Evolutionary conservation across 371 early-diverging fungal species (phyloP).

Genomic region (Quaeritorhiza haematococci): DNA sequence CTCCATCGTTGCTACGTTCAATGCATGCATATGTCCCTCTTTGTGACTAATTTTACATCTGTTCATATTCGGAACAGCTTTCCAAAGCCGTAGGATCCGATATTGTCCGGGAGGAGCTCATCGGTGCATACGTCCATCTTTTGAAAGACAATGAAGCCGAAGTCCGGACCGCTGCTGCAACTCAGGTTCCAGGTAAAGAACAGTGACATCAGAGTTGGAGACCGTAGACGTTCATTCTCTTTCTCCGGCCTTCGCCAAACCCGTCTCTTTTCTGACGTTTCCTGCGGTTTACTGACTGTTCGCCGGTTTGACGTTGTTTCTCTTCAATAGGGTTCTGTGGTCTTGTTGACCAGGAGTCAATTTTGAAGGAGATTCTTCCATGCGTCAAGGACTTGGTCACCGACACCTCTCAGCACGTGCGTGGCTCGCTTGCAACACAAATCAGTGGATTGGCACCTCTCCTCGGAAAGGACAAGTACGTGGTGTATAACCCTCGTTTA

Average conservation of each 20-base stretch:
- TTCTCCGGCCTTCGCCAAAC: background rate
- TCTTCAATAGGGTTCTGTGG: constrained; percentile 86
- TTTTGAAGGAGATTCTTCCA: constrained; percentile 77
- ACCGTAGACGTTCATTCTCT: background rate
- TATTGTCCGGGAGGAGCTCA: constrained; percentile 70
- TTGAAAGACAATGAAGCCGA: constrained; percentile 95
- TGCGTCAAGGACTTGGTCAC: constrained; percentile 85
- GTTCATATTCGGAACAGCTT: constrained; percentile 45
- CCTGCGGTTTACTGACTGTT: background rate
- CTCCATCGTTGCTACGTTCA: background rate
- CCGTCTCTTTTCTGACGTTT: constrained; percentile 5
- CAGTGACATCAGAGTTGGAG: no score
- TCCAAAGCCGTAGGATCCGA: constrained; percentile 74
- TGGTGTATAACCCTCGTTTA: constrained; percentile 1
- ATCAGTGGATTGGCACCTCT: constrained; percentile 92
- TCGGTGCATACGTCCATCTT: constrained; percentile 67
- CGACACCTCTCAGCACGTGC: constrained; percentile 93
- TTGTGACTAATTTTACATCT: background rate
- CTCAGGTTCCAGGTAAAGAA: constrained; percentile 84
- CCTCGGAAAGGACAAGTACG: constrained; percentile 86
- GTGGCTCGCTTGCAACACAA: constrained; percentile 91
- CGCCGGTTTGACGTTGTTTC: no score
- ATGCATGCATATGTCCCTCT: background rate
- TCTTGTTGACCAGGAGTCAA: constrained; percentile 70
- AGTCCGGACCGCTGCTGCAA: constrained; percentile 89